These are phyloP conservation scores for Sporothrix dimorphospora DNA, from an alignment of 2,329 filamentous ascomycete genomes.

Conservation along the genomic window DNA sequence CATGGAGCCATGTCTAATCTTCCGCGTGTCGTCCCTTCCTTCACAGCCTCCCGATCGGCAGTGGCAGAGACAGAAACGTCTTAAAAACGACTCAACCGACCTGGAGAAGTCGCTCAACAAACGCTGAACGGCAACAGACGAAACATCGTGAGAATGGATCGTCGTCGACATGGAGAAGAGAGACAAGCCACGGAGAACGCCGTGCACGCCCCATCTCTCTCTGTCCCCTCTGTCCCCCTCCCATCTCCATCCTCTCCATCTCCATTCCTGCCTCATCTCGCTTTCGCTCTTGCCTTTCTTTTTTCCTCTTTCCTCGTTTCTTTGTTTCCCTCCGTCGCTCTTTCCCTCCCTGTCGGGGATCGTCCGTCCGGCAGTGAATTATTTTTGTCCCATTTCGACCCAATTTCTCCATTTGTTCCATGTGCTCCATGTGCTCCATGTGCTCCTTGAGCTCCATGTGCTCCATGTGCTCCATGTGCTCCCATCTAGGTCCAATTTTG, in stretches of 20 bases:
- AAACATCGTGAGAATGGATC: constrained; percentile 13
- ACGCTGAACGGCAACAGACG: not conserved
- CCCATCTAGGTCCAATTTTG: not conserved
- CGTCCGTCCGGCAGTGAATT: not conserved
- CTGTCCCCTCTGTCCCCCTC: constrained; percentile 1
- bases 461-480: constrained; percentile 13
- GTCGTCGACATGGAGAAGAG: constrained; percentile 13
- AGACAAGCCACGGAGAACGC: constrained; percentile 13
- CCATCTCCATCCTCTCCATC: not conserved
- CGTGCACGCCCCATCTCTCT: not conserved
- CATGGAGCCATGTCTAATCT: not conserved
- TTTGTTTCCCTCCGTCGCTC: not conserved
- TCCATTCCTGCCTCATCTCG: constrained; percentile 9
- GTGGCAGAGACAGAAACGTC: not conserved
- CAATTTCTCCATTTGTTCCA: not conserved
- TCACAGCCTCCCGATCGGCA: constrained; percentile 19
- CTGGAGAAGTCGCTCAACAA: not conserved
- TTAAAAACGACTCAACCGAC: not conserved
- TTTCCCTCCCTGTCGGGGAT: constrained; percentile 2
- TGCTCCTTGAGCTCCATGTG: too few species aligned
- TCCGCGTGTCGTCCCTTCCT: constrained; percentile 1
- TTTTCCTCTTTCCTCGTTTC: not conserved
- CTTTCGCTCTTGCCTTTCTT: not conserved
- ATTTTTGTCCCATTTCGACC: not conserved
- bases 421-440: constrained; percentile 16